phyloP scores from a whole-genome alignment of 2,329 filamentous ascomycete species.

The Hymenoscyphus fraxineus region DNA sequence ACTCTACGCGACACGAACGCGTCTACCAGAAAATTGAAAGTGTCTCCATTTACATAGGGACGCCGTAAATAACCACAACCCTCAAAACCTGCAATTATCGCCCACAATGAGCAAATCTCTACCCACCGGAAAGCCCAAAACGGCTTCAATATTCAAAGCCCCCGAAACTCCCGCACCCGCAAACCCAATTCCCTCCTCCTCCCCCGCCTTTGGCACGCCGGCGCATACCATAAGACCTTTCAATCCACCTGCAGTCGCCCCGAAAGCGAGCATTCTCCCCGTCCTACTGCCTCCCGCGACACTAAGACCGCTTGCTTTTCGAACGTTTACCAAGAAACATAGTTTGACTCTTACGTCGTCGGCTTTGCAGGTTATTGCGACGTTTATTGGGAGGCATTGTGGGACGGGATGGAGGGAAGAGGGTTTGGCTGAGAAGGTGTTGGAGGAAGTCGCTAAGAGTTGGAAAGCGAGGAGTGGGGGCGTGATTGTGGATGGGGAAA shows the following conservation, averaged over 20 bases:
- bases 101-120: slow-evolving; percentile 29
- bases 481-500: slow-evolving; percentile 83
- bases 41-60: neutral
- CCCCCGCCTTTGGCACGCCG: slow-evolving; percentile 85
- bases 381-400: slow-evolving; percentile 89
- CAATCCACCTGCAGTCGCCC: slow-evolving; percentile 25
- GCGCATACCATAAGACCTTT: slow-evolving; percentile 71
- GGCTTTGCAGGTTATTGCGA: slow-evolving; percentile 77
- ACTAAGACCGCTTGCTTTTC: slow-evolving; percentile 84
- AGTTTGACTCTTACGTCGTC: slow-evolving; percentile 87
- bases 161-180: slow-evolving; percentile 26
- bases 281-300: slow-evolving; percentile 86
- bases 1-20: slow-evolving; percentile 19
- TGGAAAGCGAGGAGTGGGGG: slow-evolving; percentile 91
- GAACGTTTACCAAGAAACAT: slow-evolving; percentile 96
- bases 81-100: neutral
- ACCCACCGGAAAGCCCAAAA: slow-evolving; percentile 25
- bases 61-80: neutral
- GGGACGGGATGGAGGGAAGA: slow-evolving; percentile 96
- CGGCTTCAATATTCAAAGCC: slow-evolving; percentile 30
- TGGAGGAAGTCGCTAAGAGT: slow-evolving; percentile 84
- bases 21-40: slow-evolving; percentile 10
- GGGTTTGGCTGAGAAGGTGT: slow-evolving; percentile 82
- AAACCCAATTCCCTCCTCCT: slow-evolving; percentile 77
- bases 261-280: slow-evolving; percentile 60